Evolutionary conservation across 805 yeast genomes (phyloP).

Genomic region (Metschnikowia arizonensis): DNA sequence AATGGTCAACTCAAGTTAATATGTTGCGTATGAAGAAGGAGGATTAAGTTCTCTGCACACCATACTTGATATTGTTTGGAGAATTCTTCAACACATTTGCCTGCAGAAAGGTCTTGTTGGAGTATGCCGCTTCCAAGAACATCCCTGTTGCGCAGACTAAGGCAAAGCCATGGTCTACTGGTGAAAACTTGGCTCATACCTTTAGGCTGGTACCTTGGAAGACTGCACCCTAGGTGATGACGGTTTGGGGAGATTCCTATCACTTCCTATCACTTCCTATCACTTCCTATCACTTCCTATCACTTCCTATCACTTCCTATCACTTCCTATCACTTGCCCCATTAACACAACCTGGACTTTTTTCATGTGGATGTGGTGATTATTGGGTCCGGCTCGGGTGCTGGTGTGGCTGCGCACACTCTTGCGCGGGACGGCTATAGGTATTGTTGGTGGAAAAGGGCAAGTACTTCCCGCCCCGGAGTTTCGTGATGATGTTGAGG

Average conservation of each 20-base stretch:
- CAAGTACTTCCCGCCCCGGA: slow-evolving; percentile 36
- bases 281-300: too few relatives aligned
- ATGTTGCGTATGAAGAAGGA: too few relatives aligned
- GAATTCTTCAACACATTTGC: slow-evolving; percentile 91
- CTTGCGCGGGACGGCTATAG: slow-evolving; percentile 40
- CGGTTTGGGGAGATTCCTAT: too few relatives aligned
- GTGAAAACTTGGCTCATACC: slow-evolving; percentile 98
- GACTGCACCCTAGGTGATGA: too few relatives aligned
- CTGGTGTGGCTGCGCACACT: slow-evolving; percentile 49
- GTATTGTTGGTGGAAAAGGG: slow-evolving; percentile 52
- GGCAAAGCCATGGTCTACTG: slow-evolving; percentile 99
- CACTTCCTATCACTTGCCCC: too few relatives aligned
- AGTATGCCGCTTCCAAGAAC: slow-evolving; percentile 85
- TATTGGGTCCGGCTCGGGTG: slow-evolving; percentile 52
- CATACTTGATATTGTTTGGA: too few relatives aligned
- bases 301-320: too few relatives aligned
- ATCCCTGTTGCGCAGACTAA: slow-evolving; percentile 97
- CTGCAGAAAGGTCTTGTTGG: slow-evolving; percentile 94
- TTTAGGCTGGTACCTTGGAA: slow-evolving; percentile 98
- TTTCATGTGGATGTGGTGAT: slow-evolving; percentile 44
- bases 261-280: too few relatives aligned
- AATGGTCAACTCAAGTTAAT: too few relatives aligned
- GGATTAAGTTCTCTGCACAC: too few relatives aligned
- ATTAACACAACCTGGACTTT: too few relatives aligned
- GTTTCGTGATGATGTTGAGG: slow-evolving; percentile 36